These are phyloP conservation scores for Begonia masoniana DNA, from an alignment of 306 rosid genomes.

Conservation along the genomic window DNA sequence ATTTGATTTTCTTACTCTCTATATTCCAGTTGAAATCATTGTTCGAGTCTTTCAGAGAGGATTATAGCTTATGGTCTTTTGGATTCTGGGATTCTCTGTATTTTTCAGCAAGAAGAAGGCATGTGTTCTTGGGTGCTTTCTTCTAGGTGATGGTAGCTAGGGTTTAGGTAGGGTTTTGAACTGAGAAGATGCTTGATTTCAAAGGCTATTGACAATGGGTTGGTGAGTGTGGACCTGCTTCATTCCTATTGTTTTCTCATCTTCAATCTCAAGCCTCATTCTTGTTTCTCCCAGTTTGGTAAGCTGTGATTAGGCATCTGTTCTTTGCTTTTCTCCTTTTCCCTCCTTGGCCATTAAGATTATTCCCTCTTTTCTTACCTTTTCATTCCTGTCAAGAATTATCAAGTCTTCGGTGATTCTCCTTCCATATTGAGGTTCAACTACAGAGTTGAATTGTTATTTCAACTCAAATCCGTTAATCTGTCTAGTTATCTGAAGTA, in stretches of 20 bases:
- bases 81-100: not conserved
- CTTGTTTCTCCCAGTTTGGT: not conserved
- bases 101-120: not conserved
- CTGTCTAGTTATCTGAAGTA: constrained; percentile 18
- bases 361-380: constrained; percentile 13
- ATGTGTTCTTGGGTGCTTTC: not conserved
- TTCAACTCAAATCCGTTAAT: not conserved
- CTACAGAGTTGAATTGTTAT: not conserved
- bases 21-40: too few species aligned
- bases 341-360: constrained; percentile 20
- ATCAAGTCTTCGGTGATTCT: constrained; percentile 19
- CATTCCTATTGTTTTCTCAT: constrained; percentile 1
- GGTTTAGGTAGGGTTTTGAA: not conserved
- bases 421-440: constrained; percentile 4
- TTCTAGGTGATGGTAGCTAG: not conserved
- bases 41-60: not conserved
- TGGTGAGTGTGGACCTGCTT: constrained; percentile 10
- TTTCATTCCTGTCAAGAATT: constrained; percentile 16
- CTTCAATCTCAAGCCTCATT: constrained; percentile 5
- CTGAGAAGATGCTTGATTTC: not conserved
- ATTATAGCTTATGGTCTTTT: not conserved
- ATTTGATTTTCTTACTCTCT: not conserved
- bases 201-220: constrained; percentile 1
- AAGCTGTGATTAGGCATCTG: constrained; percentile 13
- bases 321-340: constrained; percentile 29